phyloP scores from a whole-genome alignment of 1,284 basidiomycete genomes.

The Sporisorium sorghi region DNA sequence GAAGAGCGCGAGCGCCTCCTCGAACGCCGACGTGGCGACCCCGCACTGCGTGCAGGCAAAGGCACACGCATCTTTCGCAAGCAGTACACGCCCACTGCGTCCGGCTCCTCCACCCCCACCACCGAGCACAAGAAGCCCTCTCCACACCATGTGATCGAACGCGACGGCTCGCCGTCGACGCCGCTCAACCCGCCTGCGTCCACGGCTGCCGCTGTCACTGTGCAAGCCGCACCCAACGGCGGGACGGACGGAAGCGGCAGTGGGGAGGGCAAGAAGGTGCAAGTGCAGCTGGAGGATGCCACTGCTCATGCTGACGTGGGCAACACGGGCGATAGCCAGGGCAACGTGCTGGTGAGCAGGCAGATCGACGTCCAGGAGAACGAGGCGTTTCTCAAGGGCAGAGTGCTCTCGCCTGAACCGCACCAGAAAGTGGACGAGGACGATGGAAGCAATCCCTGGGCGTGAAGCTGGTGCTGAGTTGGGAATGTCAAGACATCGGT shows the following conservation, averaged over 20 bases:
- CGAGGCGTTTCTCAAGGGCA: slow-evolving; percentile 23
- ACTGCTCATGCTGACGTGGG: background rate
- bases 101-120: slow-evolving; percentile 18
- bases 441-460: slow-evolving; percentile 29
- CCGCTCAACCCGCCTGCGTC: slow-evolving; percentile 33
- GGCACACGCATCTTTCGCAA: slow-evolving; percentile 56
- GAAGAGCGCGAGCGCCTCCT: slow-evolving; percentile 57
- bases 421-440: slow-evolving; percentile 12
- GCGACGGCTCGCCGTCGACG: slow-evolving; percentile 19
- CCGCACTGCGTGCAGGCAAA: slow-evolving; percentile 54
- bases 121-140: slow-evolving; percentile 1
- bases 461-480: slow-evolving; percentile 3
- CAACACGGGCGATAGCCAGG: slow-evolving; percentile 4
- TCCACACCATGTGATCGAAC: background rate
- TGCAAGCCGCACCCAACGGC: background rate
- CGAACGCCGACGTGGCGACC: slow-evolving; percentile 57
- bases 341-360: slow-evolving; percentile 20
- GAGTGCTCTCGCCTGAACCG: slow-evolving; percentile 17
- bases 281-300: slow-evolving; percentile 16
- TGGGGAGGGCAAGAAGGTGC: slow-evolving; percentile 2
- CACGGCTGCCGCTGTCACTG: slow-evolving; percentile 25
- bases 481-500: no score
- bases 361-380: slow-evolving; percentile 37
- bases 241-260: background rate
- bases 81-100: slow-evolving; percentile 44